Evolutionary conservation across 495 filamentous ascomycete genomes (phyloP).

Genomic region (Penicillium verhagenii): DNA sequence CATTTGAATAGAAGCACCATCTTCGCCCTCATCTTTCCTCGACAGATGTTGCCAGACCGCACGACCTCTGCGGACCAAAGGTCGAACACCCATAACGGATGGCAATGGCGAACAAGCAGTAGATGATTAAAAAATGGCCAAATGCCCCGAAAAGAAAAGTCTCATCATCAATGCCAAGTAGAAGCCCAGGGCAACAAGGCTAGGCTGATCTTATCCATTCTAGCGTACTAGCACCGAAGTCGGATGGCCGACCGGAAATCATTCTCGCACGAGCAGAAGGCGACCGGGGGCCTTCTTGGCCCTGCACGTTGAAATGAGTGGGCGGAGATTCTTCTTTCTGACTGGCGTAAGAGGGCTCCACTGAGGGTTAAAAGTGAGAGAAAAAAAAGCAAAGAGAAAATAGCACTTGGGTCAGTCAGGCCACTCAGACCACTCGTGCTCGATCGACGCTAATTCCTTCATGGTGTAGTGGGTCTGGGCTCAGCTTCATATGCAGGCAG

Average conservation of each 20-base stretch:
- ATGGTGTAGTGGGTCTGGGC: neutral
- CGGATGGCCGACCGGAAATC: constrained; percentile 1
- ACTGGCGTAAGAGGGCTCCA: neutral
- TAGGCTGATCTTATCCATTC: constrained; percentile 2
- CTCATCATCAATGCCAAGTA: neutral
- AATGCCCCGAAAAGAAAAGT: neutral
- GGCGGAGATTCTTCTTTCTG: neutral
- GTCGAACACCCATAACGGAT: constrained; percentile 7
- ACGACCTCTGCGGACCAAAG: constrained; percentile 10
- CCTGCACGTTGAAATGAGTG: neutral
- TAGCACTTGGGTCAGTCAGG: too few relatives aligned
- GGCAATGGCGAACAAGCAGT: neutral
- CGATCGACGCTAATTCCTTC: constrained; percentile 2
- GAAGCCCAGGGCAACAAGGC: neutral
- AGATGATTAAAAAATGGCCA: neutral
- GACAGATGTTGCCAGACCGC: constrained; percentile 4
- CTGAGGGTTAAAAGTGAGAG: neutral
- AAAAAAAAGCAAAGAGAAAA: neutral
- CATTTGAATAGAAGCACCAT: neutral
- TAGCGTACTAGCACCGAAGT: constrained; percentile 7
- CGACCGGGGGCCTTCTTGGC: constrained; percentile 8
- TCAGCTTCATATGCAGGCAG: neutral
- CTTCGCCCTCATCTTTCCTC: neutral
- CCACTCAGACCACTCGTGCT: neutral
- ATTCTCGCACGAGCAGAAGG: constrained; percentile 2